These are phyloP conservation scores for Austroboletus eburneus DNA, from an alignment of 768 basidiomycete genomes.

Conservation along the genomic window DNA sequence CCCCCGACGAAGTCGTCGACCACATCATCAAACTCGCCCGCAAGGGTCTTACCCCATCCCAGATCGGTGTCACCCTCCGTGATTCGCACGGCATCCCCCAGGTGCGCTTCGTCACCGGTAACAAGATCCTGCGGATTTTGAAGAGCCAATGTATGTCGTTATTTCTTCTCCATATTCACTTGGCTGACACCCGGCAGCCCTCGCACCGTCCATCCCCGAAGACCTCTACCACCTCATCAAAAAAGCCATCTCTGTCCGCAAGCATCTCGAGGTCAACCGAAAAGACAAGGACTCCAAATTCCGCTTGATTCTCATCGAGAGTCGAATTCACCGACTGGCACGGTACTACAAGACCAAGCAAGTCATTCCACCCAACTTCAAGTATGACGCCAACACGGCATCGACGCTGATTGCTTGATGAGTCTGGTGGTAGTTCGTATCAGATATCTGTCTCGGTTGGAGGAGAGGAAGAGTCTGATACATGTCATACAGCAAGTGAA, in stretches of 20 bases:
- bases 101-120: slow-evolving; percentile 97
- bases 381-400: slow-evolving; percentile 95
- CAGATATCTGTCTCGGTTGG: neutral
- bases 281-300: slow-evolving; percentile 98
- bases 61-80: slow-evolving; percentile 96
- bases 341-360: slow-evolving; percentile 99
- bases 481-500: slow-evolving; percentile 7
- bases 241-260: slow-evolving; percentile 99
- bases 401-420: slow-evolving; percentile 81
- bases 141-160: slow-evolving; percentile 81
- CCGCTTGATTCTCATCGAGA: slow-evolving; percentile 98
- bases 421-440: neutral
- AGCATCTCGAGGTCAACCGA: slow-evolving; percentile 95
- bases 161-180: neutral
- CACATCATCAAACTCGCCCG: slow-evolving; percentile 96
- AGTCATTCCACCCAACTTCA: slow-evolving; percentile 97
- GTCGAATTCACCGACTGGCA: slow-evolving; percentile 95
- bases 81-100: slow-evolving; percentile 98
- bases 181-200: slow-evolving; percentile 47
- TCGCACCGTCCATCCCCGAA: slow-evolving; percentile 97
- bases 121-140: slow-evolving; percentile 98
- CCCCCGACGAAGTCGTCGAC: slow-evolving; percentile 91
- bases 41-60: slow-evolving; percentile 96
- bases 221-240: slow-evolving; percentile 99
- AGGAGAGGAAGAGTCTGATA: neutral